Conservation (phyloP, 1,284 basidiomycete species). For the Microbotryomycetes sp. region DNA sequence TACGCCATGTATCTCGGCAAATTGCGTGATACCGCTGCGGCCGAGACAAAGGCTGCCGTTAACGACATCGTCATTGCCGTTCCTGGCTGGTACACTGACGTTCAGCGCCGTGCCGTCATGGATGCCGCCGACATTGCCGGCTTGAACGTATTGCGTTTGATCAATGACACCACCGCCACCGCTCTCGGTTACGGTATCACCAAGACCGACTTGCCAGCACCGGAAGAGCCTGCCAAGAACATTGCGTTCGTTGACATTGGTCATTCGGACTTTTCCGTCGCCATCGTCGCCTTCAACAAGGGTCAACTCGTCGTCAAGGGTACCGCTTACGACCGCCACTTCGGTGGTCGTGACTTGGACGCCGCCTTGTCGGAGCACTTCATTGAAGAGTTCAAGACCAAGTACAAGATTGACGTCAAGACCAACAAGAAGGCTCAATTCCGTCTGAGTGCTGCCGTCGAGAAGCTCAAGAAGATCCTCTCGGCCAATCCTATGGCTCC, state of each 20-base stretch:
- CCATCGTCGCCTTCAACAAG: constrained; percentile 85
- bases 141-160: constrained; percentile 80
- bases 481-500: constrained; percentile 79
- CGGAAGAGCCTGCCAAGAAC: constrained; percentile 68
- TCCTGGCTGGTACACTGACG: constrained; percentile 89
- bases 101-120: constrained; percentile 76
- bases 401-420: constrained; percentile 92
- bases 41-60: constrained; percentile 74
- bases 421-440: constrained; percentile 83
- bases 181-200: constrained; percentile 95
- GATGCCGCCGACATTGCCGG: constrained; percentile 82
- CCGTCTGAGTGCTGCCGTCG: constrained; percentile 73
- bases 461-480: constrained; percentile 64
- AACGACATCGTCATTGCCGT: constrained; percentile 88
- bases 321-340: constrained; percentile 79
- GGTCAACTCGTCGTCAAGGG: constrained; percentile 78
- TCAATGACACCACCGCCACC: constrained; percentile 88
- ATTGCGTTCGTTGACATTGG: constrained; percentile 89
- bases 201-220: constrained; percentile 79
- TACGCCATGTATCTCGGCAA: constrained; percentile 79
- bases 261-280: constrained; percentile 76
- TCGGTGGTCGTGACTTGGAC: constrained; percentile 91
- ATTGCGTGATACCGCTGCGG: constrained; percentile 72
- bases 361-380: constrained; percentile 79
- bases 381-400: constrained; percentile 76